Evolutionary conservation across 2,329 filamentous ascomycete genomes (phyloP), one percentile per base, ranked within the genome.

Genomic region (Calonectria crousiana): DNA sequence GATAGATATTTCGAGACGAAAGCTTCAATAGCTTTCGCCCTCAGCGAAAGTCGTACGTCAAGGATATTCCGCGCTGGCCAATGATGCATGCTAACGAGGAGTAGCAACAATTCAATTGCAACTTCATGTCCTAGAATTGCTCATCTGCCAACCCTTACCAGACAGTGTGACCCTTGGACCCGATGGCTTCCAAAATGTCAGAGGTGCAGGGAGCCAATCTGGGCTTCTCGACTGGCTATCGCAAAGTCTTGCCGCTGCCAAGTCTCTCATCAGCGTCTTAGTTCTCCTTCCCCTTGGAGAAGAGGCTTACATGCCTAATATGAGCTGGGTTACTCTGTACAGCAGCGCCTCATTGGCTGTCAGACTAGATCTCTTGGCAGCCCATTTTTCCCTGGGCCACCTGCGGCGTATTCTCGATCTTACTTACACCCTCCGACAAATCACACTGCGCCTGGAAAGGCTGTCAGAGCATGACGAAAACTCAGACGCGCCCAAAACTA

Each of bases 251-350:
- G 79, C 79, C 0, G 82, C 81, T 0, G 81, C 81, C 8, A 83
- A 82, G 34, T 80, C 80, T 0, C 78, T 84, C 0, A 79, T 83
- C 0, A 82, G 78, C 23, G 74, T 83, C 0, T 74, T 83, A 0
- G 76, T 83, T 18, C 72, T 79, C 0, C 76, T 83, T 1, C 79
- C 82, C 0, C 73, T 75, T 18, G 81, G 79, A 1, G 81, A 82
- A 36, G 82, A 84, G 65, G 74, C 76, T 0, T 71, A 73, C 1
- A 77, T 84, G 44, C 78, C 81, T 4, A 84, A 84, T 23, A 78
- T 82, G 0, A 79, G 79, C 14, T 84, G 82, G 83, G 78, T 84
- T 38, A 82, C 80, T 73, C 47, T 84, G 0, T 81, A 84, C 34
- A 84, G 83, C 23, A 81, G 79, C 3, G 75, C 83, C 0, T 83